These are phyloP conservation scores for Stentor roeselii DNA, from an alignment of 73 alveolate species.

Conservation along the genomic window DNA sequence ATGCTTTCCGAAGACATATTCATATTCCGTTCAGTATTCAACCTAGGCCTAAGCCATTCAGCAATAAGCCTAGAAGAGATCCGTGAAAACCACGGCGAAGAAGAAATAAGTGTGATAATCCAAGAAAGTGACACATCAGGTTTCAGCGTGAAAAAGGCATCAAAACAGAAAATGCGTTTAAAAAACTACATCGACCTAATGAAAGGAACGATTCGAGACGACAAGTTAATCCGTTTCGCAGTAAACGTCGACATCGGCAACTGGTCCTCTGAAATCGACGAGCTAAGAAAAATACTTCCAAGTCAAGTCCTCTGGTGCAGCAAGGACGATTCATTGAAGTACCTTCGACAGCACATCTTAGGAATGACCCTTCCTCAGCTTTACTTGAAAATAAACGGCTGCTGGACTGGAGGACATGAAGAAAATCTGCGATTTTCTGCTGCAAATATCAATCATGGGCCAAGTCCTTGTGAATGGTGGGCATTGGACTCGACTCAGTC, in stretches of 20 bases:
- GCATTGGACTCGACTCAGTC: slow-evolving; percentile 40
- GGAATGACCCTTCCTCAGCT: slow-evolving; percentile 71
- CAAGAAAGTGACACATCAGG: slow-evolving; percentile 22
- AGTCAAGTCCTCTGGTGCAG: slow-evolving; percentile 34
- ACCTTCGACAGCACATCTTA: slow-evolving; percentile 53
- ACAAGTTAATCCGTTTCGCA: slow-evolving; percentile 40
- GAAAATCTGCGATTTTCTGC: slow-evolving; percentile 66
- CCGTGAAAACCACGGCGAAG: slow-evolving; percentile 4
- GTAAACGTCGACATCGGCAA: slow-evolving; percentile 64
- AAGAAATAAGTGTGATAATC: not conserved
- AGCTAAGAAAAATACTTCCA: slow-evolving; percentile 49
- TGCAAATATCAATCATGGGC: slow-evolving; percentile 69
- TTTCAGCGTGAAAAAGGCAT: slow-evolving; percentile 8
- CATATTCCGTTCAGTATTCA: not conserved
- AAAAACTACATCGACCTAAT: slow-evolving; percentile 24
- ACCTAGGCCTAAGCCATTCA: not conserved
- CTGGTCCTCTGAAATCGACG: slow-evolving; percentile 54
- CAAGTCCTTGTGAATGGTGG: slow-evolving; percentile 59
- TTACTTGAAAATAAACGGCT: slow-evolving; percentile 58
- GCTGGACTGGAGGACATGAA: slow-evolving; percentile 83
- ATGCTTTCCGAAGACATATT: not conserved
- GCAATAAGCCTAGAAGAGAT: slow-evolving; percentile 2
- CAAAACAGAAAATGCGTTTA: slow-evolving; percentile 11
- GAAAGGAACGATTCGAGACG: not conserved
- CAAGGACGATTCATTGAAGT: slow-evolving; percentile 44